phyloP scores from a whole-genome alignment of 139 green algal species.

The Deuterostichococcus epilithicus region DNA sequence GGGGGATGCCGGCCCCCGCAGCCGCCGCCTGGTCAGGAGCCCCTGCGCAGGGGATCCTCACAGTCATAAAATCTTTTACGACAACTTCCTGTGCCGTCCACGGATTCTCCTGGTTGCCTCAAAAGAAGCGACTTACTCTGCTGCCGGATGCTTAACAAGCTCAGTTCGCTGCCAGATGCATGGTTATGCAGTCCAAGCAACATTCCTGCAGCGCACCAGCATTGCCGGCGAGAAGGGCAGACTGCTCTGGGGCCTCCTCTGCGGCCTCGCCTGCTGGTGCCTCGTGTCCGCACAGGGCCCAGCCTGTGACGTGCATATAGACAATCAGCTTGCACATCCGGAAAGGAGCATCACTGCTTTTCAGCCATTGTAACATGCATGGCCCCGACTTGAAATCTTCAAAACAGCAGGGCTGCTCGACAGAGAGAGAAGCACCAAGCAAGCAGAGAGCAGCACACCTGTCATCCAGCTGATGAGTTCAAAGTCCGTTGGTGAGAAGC shows the following conservation, averaged over 20 bases:
- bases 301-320: slow-evolving; percentile 34
- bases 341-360: not conserved
- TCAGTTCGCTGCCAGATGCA: too few species aligned
- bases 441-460: slow-evolving; percentile 11
- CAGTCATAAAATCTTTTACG: too few species aligned
- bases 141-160: too few species aligned
- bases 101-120: too few species aligned
- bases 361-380: not conserved
- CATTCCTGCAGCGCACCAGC: not conserved
- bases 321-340: not conserved
- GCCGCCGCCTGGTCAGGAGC: not conserved
- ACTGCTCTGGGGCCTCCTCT: not conserved
- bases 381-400: too few species aligned
- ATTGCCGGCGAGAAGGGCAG: not conserved
- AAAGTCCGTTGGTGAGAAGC: slow-evolving; percentile 67
- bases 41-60: too few species aligned
- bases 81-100: too few species aligned
- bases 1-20: slow-evolving; percentile 1
- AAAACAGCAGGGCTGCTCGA: too few species aligned
- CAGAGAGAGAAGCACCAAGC: not conserved
- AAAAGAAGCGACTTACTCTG: too few species aligned
- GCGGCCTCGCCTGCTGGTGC: slow-evolving; percentile 20
- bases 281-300: slow-evolving; percentile 72
- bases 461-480: slow-evolving; percentile 73
- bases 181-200: too few species aligned